These are phyloP conservation scores for Schwanniomyces pseudopolymorphus DNA, from an alignment of 805 yeast genomes.

Conservation along the genomic window DNA sequence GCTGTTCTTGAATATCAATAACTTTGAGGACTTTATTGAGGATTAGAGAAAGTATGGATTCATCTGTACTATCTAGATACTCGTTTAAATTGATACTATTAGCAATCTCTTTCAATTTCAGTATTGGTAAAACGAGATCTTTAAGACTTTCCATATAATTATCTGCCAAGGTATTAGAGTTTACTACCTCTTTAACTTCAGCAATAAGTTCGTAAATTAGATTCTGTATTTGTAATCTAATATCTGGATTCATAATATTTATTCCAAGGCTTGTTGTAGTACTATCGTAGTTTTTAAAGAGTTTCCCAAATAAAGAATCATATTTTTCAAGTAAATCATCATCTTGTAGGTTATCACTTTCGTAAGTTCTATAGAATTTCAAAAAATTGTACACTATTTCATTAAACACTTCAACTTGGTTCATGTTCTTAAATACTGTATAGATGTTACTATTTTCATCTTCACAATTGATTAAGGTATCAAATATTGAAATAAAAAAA, in stretches of 20 bases:
- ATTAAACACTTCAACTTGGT: conserved; percentile 26
- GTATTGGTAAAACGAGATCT: conserved; percentile 14
- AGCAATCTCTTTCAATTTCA: conserved; percentile 26
- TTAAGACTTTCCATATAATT: conserved; percentile 11
- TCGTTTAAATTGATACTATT: conserved; percentile 22
- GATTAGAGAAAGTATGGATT: conserved; percentile 8
- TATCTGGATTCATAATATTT: conserved; percentile 17
- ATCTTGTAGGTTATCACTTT: conserved; percentile 3
- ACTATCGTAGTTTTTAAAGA: conserved; percentile 10
- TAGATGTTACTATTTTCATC: conserved; percentile 15
- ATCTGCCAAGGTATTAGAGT: conserved; percentile 7
- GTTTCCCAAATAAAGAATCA: conserved; percentile 12
- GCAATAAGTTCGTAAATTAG: conserved; percentile 22
- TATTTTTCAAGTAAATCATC: conserved; percentile 8
- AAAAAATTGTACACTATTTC: conserved; percentile 22
- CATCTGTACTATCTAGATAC: conserved; percentile 11
- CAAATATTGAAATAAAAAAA: conserved; percentile 27
- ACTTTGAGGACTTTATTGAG: conserved; percentile 18
- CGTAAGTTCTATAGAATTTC: conserved; percentile 17
- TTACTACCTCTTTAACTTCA: conserved; percentile 14
- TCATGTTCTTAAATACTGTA: conserved; percentile 22
- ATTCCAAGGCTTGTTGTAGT: conserved; percentile 1
- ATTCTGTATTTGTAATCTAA: conserved; percentile 23
- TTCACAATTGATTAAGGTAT: conserved; percentile 15
- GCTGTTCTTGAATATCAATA: conserved; percentile 17